Evolutionary conservation across 2,329 filamentous ascomycete genomes (phyloP), one percentile per base, ranked within the genome.

Genomic region (Phialocephala subalpina): DNA sequence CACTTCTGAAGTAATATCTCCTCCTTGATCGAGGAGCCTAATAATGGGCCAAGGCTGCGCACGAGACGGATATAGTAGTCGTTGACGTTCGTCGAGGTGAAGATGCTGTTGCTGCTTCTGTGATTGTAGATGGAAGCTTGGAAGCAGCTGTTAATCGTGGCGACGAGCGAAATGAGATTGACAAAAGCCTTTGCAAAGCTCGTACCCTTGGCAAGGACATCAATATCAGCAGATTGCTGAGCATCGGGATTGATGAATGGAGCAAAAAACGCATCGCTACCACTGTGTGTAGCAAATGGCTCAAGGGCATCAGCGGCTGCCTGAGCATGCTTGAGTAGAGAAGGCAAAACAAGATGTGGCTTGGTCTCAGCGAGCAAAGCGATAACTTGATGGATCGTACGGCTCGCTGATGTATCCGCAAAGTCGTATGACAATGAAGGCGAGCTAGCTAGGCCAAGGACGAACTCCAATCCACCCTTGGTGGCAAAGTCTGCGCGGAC

Each of bases 11-110:
- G 82, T 0, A 90, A 82, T 40, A 94, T 91, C 70, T 97, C 92
- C 78, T 99, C 95, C 78, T 90, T 90, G n/a, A 97, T 84, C 66
- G 93, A 92, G 60, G 90, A 90, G 49, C 92, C 87, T 70, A 97
- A 86, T 18, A 99, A 81, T 27, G 89, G 89, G 3, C 93, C 94
- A 38, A 98, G 84, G 29, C 89, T 88, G 68, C 88, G 86, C 27
- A 97, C 85, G 42, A 97, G 81, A n/a, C 83, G 80, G 53, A 88
- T 83, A 76, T 97, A 97, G 76, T 93, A 90, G 77, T 98, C 95
- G 36, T 90, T 93, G 25, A 97, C 85, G 74, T 97, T 97, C 72
- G 97, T 86, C 29, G 88, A 86, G 62, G 87, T 88, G 73, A 97
- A 92, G 12, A 90, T 86, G 35, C 88, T 86, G 11, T 81, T 82